Percentiles rank a stretch among this genome's conserved stretches.
Conservation (phyloP, 306 rosid species). For the Elaeagnus macrophylla region DNA sequence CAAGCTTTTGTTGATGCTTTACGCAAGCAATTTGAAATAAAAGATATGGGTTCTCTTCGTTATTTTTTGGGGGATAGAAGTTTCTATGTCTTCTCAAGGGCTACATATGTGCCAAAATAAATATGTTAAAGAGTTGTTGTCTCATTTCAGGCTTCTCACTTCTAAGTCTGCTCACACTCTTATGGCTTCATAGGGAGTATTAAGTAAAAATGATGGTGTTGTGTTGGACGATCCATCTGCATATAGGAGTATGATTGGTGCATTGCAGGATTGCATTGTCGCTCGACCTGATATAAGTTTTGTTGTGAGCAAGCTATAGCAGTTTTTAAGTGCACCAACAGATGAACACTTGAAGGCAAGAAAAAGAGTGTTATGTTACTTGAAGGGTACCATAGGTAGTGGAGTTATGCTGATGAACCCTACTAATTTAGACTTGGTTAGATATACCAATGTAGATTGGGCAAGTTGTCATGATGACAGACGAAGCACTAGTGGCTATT, state of each 20-base stretch:
- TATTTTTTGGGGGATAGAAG: background rate
- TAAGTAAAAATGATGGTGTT: background rate
- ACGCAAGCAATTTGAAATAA: background rate
- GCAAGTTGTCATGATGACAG: background rate
- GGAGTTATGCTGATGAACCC: background rate
- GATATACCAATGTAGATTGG: background rate
- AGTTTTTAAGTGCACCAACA: background rate
- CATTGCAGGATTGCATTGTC: background rate
- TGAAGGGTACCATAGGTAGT: background rate
- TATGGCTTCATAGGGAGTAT: background rate
- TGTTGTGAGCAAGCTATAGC: background rate
- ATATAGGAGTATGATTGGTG: background rate
- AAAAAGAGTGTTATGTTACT: background rate
- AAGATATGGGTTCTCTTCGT: background rate
- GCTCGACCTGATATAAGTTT: background rate
- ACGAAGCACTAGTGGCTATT: background rate
- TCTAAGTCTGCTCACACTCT: background rate
- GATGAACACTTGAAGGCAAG: background rate
- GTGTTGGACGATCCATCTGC: background rate
- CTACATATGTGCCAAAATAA: background rate
- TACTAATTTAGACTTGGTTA: background rate
- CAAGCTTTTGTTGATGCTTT: too few species aligned
- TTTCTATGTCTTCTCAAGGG: background rate
- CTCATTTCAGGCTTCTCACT: too few species aligned
- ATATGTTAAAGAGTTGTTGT: too few species aligned